Percentiles rank a stretch among this genome's conserved stretches.
Evolutionary conservation across 306 rosid genomes (phyloP).

Genomic region (Macrotyloma uniflorum): DNA sequence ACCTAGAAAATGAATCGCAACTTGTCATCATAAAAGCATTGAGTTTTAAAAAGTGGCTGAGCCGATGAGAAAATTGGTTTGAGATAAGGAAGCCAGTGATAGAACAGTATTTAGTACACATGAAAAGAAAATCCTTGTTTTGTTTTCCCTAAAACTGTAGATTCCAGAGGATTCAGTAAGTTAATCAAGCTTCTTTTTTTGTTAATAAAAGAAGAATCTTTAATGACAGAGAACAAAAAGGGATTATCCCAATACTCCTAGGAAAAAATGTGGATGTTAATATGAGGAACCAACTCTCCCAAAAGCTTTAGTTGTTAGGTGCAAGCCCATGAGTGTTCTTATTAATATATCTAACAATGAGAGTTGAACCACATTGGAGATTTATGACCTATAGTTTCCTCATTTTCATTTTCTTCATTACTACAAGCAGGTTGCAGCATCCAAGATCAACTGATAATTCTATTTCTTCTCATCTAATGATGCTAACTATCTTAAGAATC

Average conservation of each 20-base stretch:
- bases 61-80: constrained; percentile 2
- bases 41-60: constrained; percentile 15
- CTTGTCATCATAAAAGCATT: constrained; percentile 12
- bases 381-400: too few relatives aligned
- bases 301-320: not conserved
- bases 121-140: not conserved
- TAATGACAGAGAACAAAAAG: not conserved
- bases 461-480: not conserved
- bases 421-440: not conserved
- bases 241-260: not conserved
- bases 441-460: not conserved
- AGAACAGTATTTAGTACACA: not conserved
- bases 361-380: not conserved
- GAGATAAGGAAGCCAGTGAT: constrained; percentile 1
- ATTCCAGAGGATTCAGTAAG: not conserved
- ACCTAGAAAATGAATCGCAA: constrained; percentile 52
- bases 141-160: constrained; percentile 1
- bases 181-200: not conserved
- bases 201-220: not conserved
- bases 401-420: too few relatives aligned
- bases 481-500: too few relatives aligned
- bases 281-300: not conserved
- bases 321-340: not conserved
- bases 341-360: too few relatives aligned
- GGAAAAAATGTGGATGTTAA: not conserved